Evolutionary conservation across 179 eudicot species (phyloP).

Genomic region (Silene noctiflora): DNA sequence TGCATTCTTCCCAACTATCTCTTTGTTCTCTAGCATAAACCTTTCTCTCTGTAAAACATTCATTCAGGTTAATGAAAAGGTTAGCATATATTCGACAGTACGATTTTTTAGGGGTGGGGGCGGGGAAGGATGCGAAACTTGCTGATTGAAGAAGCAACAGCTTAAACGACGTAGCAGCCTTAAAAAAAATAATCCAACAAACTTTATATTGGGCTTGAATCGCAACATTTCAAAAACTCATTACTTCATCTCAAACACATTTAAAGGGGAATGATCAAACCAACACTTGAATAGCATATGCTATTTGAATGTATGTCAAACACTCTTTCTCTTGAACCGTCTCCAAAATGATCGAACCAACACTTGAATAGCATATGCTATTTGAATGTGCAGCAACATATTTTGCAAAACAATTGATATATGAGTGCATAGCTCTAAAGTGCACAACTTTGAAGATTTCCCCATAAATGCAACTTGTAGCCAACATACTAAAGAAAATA

Average conservation of each 20-base stretch:
- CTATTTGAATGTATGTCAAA: background rate
- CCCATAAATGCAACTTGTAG: background rate
- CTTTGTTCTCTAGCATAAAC: conserved; percentile 47
- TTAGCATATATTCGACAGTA: background rate
- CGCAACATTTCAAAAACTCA: background rate
- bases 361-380: background rate
- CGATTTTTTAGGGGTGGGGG: too few relatives aligned
- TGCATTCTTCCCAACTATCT: conserved; percentile 55
- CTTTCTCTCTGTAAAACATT: conserved; percentile 68
- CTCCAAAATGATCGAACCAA: background rate
- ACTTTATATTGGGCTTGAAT: too few relatives aligned
- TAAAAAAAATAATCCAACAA: too few relatives aligned
- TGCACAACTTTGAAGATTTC: background rate
- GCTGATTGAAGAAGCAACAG: too few relatives aligned
- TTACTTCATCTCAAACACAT: background rate
- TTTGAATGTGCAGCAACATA: background rate
- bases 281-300: background rate
- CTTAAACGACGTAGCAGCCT: too few relatives aligned
- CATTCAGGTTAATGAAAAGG: background rate
- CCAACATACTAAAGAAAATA: background rate
- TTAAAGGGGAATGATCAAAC: background rate
- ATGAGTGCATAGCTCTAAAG: background rate
- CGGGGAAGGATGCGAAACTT: too few relatives aligned
- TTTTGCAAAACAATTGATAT: background rate
- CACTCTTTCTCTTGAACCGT: background rate